Conservation (phyloP, 1,139 yeast species). For the Diutina neorugosa region DNA sequence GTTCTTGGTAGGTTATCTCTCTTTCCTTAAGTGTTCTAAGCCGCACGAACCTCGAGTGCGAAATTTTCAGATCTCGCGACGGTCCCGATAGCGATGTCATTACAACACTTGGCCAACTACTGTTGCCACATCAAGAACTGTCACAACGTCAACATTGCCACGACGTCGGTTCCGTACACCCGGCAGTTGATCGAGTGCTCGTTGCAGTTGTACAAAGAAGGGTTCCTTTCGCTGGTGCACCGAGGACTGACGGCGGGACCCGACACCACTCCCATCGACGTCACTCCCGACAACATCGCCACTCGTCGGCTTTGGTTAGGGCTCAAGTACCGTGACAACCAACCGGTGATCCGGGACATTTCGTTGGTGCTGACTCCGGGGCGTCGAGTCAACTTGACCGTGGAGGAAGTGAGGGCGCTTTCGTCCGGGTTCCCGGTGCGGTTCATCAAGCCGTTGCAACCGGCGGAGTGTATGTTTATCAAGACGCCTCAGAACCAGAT, state of each 20-base stretch:
- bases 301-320: conserved; percentile 88
- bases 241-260: conserved; percentile 90
- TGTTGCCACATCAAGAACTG: conserved; percentile 90
- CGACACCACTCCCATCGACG: conserved; percentile 59
- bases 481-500: conserved; percentile 36
- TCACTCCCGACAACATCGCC: conserved; percentile 78
- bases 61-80: neutral
- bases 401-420: conserved; percentile 56
- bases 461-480: conserved; percentile 81
- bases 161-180: conserved; percentile 77
- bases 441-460: conserved; percentile 68
- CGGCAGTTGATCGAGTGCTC: conserved; percentile 76
- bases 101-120: conserved; percentile 71
- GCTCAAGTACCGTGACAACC: conserved; percentile 72
- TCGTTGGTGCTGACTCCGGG: conserved; percentile 78
- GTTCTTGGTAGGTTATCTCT: no score
- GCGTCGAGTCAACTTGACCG: conserved; percentile 52
- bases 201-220: conserved; percentile 78
- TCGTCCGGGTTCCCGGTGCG: conserved; percentile 71
- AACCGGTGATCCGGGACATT: conserved; percentile 64
- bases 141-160: conserved; percentile 57
- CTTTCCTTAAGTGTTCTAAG: neutral
- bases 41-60: neutral
- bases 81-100: conserved; percentile 43
- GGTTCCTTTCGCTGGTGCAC: conserved; percentile 74